A percentile compares a stretch with the other conserved stretches of the same genome.
phyloP scores from a whole-genome alignment of 192 early-diverging fungal genomes.

The Allomyces arbusculus region DNA sequence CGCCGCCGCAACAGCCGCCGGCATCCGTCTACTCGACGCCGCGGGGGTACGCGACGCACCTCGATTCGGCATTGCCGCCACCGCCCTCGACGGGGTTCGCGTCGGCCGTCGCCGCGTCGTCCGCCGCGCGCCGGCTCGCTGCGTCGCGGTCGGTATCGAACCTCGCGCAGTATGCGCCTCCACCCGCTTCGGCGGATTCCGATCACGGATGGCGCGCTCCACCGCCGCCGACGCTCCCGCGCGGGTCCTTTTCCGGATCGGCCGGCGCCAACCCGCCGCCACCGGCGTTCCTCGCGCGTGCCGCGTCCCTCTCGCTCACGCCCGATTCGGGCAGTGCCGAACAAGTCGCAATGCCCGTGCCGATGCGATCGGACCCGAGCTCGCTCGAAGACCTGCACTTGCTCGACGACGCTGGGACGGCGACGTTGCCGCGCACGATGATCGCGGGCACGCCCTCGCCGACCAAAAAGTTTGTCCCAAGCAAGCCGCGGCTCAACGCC shows the following conservation, averaged over 20 bases:
- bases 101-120: background rate
- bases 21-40: too few species aligned
- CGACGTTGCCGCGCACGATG: background rate
- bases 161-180: background rate
- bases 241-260: too few species aligned
- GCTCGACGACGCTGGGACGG: slow-evolving; percentile 4
- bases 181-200: too few species aligned
- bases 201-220: too few species aligned
- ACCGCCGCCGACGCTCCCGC: too few species aligned
- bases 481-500: slow-evolving; percentile 38
- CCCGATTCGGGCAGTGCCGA: too few species aligned
- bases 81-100: background rate
- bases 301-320: too few species aligned
- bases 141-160: background rate
- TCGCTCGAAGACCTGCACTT: slow-evolving; percentile 6
- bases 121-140: background rate
- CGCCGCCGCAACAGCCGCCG: too few species aligned
- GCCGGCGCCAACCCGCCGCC: too few species aligned
- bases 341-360: slow-evolving; percentile 3
- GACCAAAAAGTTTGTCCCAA: slow-evolving; percentile 10
- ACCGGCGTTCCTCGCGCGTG: too few species aligned
- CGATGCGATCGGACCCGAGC: slow-evolving; percentile 3
- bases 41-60: too few species aligned
- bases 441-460: background rate
- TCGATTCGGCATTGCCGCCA: background rate